Evolutionary conservation across 164 flowering plant species (phyloP), one percentile per base, ranked within the genome.

Genomic region (Santalum album): DNA sequence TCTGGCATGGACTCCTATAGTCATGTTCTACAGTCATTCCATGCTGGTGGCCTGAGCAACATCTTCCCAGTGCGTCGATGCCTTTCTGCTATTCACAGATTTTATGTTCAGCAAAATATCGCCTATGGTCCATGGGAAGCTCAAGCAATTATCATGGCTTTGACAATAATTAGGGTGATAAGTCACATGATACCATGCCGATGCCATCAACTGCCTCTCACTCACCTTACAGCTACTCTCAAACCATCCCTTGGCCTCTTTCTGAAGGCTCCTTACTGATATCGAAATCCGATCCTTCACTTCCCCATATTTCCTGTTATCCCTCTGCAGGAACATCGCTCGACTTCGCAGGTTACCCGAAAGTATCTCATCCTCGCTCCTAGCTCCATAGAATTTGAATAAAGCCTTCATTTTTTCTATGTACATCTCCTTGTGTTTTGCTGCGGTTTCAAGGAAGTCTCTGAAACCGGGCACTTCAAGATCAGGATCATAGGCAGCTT

Each of bases 131-230:
- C 99, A 90, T 1, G 95, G 99, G 66, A 94, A 87, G 72, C 96
- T 81, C 69, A 85, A 51, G 69, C 69, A 87, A 27, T 59, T 74
- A 23, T 35, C 38, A 21, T 64, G 58, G 34, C 63, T 71, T 2
- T 47, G 49, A 44, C 29, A 60, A 36, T 72, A 72, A 15, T 51
- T 57, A 5, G 87, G 87, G 57, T 86, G 95, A 56, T 90, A 90
- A 3, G 96, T 74, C 12, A 90, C 90, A 64, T 83, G 84, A 56
- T 90, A 94, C 97, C 97, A 90, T 0, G 99, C 96, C 0, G 94
- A 82, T 11, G 96, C 99, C 84, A 94, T 27, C 56, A 60, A 62
- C 48, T 55, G 68, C 20, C 56, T 56, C 7, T 83, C 78, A 12
- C 61, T 17, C n/a, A 38, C 56, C 25, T 49, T 25, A 68, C 91